Conservation (phyloP, 805 yeast genomes). For the Danielia oregonensis region DNA sequence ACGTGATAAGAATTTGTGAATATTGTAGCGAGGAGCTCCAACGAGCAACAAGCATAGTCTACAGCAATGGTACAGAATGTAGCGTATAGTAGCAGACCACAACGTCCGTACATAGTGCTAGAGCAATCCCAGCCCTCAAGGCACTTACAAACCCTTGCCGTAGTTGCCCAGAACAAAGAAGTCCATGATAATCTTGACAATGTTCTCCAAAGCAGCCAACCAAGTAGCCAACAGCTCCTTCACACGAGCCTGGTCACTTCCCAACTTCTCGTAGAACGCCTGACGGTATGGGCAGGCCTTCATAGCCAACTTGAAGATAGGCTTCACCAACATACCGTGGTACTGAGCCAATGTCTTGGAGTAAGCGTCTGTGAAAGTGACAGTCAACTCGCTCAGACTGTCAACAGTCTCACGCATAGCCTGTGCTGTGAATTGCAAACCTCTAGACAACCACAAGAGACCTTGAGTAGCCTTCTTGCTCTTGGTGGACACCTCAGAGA, state of each 20-base stretch:
- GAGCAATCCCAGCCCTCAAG: no score
- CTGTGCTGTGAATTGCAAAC: conserved; percentile 84
- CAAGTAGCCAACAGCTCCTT: conserved; percentile 61
- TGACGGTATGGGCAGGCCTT: conserved; percentile 90
- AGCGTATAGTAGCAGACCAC: no score
- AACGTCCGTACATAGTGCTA: no score
- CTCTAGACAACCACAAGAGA: conserved; percentile 80
- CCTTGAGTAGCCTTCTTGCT: conserved; percentile 87
- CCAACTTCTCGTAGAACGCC: conserved; percentile 79
- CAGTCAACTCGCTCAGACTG: conserved; percentile 64
- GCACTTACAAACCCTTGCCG: conserved; percentile 77
- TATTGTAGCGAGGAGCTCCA: no score
- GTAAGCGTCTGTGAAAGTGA: conserved; percentile 83
- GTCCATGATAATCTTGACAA: conserved; percentile 68
- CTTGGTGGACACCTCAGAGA: conserved; percentile 65
- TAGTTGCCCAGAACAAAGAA: conserved; percentile 79
- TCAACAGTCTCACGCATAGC: conserved; percentile 80
- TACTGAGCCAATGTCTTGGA: conserved; percentile 72
- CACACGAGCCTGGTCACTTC: conserved; percentile 69
- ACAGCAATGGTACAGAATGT: no score
- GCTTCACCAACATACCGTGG: conserved; percentile 79
- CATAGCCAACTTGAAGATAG: conserved; percentile 91
- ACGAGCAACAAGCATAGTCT: no score
- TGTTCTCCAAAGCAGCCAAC: conserved; percentile 72
- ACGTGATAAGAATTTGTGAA: no score